Percentiles rank a stretch among this genome's conserved stretches.
phyloP scores from a whole-genome alignment of 805 yeast species.

The Limtongia smithiae region DNA sequence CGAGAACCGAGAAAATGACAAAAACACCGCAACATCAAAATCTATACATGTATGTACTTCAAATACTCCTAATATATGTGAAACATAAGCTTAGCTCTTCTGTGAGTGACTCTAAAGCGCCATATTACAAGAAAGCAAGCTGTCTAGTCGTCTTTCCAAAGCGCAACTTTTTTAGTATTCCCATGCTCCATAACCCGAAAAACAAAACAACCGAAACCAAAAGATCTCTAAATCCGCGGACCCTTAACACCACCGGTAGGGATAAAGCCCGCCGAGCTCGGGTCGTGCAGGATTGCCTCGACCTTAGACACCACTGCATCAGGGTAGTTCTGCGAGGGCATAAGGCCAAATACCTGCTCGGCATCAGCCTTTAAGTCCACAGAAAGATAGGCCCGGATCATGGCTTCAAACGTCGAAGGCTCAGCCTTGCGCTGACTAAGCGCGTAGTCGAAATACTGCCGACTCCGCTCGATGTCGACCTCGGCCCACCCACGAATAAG shows the following conservation, averaged over 20 bases:
- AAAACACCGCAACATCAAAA: too few species aligned
- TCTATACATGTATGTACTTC: too few species aligned
- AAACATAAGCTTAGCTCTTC: not conserved
- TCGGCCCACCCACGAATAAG: slow-evolving; percentile 40
- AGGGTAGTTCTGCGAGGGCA: slow-evolving; percentile 33
- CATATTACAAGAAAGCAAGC: not conserved
- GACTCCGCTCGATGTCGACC: slow-evolving; percentile 31
- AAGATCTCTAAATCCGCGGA: not conserved
- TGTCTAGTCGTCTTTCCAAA: too few species aligned
- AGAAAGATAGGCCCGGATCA: slow-evolving; percentile 36
- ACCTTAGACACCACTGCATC: slow-evolving; percentile 36
- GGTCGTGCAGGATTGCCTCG: not conserved
- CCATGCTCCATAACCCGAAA: slow-evolving; percentile 1
- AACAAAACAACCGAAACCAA: not conserved
- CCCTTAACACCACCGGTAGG: not conserved
- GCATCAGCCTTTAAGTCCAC: slow-evolving; percentile 31
- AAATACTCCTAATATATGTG: not conserved
- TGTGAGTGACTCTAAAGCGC: not conserved
- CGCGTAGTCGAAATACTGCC: slow-evolving; percentile 34
- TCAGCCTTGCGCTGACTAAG: slow-evolving; percentile 30
- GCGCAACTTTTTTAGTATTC: too few species aligned
- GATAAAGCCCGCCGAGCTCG: not conserved
- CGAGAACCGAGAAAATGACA: too few species aligned
- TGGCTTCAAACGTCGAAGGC: slow-evolving; percentile 40
- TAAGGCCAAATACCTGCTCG: slow-evolving; percentile 27